Base-by-base conservation (phyloP, 257 asterid species). In the Primulina tabacum region DNA sequence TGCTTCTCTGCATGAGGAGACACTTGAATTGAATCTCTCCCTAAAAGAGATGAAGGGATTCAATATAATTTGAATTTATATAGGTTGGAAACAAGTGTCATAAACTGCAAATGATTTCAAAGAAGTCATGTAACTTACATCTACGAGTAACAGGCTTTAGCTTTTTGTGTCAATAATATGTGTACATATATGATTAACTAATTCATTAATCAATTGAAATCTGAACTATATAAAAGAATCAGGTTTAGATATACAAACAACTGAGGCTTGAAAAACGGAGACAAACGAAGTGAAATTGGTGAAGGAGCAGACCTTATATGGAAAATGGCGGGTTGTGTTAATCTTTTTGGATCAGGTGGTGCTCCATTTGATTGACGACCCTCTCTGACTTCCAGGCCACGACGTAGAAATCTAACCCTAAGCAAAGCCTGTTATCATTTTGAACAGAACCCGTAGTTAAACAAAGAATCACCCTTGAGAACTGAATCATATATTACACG, bases 361-460 rank as follows among this genome's bases (percentile, higher is more conserved):
- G 75, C 62, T 65, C 68, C 65, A 65, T 71, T 80, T 8, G 75
- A 20, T 30, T 50, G 74, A 30, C 73, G 73, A 21, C 32, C 73
- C 43, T 76, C 87, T 75, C 77, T 62, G 57, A 67, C 68, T 76
- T 86, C 96, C 47, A 84, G 69, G 69, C 88, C 85, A 62, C 74
- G 85, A 28, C 87, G 94, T 21, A 92, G 73, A 65, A 88, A 82
- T 76, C 74, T 83, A 68, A 87, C 67, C 61, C 90, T 85, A 67
- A 92, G 89, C 86, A 84, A 47, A 14, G 96, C 91, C 97, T 92
- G 68, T 56, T 33, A 5, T 68, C 2, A 37, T 60, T 75, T 37
- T 57, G 70, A 60, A 38, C 20, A 70, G 10, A 79, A 29, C 29
- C 5, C 14, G 26, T 33, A 11, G 12, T 50, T 9, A 63, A 53